Evolutionary conservation across 441 rosid species (phyloP), one percentile per base, ranked within the genome.

Genomic region (Theobroma grandiflorum): DNA sequence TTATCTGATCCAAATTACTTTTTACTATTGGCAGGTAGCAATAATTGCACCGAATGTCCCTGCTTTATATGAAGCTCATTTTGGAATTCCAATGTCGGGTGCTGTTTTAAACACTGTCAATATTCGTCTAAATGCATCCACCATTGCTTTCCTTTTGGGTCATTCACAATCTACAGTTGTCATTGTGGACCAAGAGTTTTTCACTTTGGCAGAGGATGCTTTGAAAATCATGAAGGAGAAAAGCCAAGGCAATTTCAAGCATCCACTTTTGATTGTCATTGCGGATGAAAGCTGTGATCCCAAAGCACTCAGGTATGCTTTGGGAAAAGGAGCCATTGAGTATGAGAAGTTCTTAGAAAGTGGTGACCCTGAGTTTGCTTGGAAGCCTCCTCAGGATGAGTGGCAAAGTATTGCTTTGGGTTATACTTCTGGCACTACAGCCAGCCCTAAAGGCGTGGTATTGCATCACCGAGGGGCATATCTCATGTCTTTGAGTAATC

Each of bases 401-500:
- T 95, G 98, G 96, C 97, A 93, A 84, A 92, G 98, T 77, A 95
- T 95, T 40, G 89, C 97, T 67, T 84, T 96, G 49, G 94, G 93
- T 71, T 96, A 93, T 85, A 96, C 98, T 67, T 96, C 99, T 2
- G 98, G 99, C 15, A 94, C 98, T n/a, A 95, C 99, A 0, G 90
- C 97, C 59, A 95, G 92, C 73, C 99, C 99, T 0, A 95, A 91
- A 79, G 97, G 98, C 45, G 98, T 96, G 49, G 93, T 95, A 55
- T 82, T 93, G 81, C 84, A 88, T 81, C 99, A 95, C 78, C 91
- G 98, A 37, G 98, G 98, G 38, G 99, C 98, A 4, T 95, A 92
- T 80, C 52, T 91, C n/a, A 92, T 93, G 97, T 80, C 95, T 80
- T 8, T 93, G 73, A 95, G 95, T 26, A 74, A 78, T 81, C 84